phyloP scores from a whole-genome alignment of 495 filamentous ascomycete genomes.

The Neurospora intermedia region DNA sequence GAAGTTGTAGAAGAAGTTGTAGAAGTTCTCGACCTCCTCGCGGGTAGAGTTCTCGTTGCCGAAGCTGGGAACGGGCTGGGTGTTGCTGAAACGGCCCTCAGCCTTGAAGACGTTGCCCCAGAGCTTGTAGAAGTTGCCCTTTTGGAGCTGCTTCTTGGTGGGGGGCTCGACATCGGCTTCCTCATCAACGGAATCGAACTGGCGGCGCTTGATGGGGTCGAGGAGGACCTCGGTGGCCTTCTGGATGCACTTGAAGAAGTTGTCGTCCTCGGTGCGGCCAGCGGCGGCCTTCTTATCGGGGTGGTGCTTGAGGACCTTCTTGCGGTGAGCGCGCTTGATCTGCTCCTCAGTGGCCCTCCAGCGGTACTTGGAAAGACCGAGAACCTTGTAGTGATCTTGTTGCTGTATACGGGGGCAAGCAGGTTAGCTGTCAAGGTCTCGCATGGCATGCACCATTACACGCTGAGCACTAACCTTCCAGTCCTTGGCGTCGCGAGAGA shows the following conservation, averaged over 20 bases:
- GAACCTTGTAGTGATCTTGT: slow-evolving; percentile 97
- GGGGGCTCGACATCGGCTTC: slow-evolving; percentile 84
- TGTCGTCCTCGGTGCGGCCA: slow-evolving; percentile 82
- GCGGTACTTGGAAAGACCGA: slow-evolving; percentile 86
- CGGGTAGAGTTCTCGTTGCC: slow-evolving; percentile 77
- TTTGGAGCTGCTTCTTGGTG: slow-evolving; percentile 72
- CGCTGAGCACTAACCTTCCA: slow-evolving; percentile 66
- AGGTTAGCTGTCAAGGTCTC: slow-evolving; percentile 14
- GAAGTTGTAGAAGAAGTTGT: slow-evolving; percentile 99
- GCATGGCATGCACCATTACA: background rate
- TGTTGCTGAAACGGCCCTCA: slow-evolving; percentile 86
- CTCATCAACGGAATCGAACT: slow-evolving; percentile 95
- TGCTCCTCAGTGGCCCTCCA: slow-evolving; percentile 89
- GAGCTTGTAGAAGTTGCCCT: slow-evolving; percentile 88
- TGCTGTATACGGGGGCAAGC: slow-evolving; percentile 35
- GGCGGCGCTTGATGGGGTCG: slow-evolving; percentile 84
- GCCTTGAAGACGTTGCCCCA: slow-evolving; percentile 80
- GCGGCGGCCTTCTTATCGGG: slow-evolving; percentile 96
- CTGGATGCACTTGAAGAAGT: slow-evolving; percentile 99
- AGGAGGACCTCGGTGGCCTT: slow-evolving; percentile 89
- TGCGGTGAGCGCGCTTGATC: slow-evolving; percentile 96
- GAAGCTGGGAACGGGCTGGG: slow-evolving; percentile 73
- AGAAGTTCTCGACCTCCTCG: slow-evolving; percentile 86
- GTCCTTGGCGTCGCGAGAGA: slow-evolving; percentile 90
- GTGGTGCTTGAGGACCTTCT: slow-evolving; percentile 98